A percentile compares a stretch with the other conserved stretches of the same genome.
Conservation (phyloP, 176 grass and related monocot species). For the Stipa capillata region DNA sequence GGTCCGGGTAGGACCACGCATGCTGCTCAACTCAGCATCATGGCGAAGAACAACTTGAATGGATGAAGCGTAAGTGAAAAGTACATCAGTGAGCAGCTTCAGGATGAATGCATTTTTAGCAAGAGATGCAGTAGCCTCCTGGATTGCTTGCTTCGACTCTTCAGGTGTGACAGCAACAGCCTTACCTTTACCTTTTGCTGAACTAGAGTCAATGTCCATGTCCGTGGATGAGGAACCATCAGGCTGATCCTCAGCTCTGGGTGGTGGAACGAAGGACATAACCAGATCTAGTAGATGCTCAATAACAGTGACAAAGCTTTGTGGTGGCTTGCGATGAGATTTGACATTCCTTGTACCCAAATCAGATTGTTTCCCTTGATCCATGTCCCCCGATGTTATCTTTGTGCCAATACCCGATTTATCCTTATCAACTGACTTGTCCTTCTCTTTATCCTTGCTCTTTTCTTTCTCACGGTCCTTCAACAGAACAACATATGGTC, state of each 20-base stretch:
- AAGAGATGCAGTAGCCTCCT: constrained; percentile 78
- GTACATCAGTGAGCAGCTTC: constrained; percentile 85
- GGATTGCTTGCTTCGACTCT: constrained; percentile 53
- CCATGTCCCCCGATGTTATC: constrained; percentile 29
- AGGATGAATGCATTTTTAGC: constrained; percentile 78
- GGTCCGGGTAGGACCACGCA: constrained; percentile 25
- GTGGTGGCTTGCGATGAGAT: constrained; percentile 77
- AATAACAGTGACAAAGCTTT: constrained; percentile 83
- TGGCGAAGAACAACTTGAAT: constrained; percentile 85
- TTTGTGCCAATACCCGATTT: constrained; percentile 39
- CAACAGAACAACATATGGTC: constrained; percentile 80
- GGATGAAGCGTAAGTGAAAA: constrained; percentile 87
- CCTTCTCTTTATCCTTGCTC: constrained; percentile 83
- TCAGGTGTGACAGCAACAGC: constrained; percentile 50
- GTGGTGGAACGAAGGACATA: constrained; percentile 54
- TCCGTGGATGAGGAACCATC: constrained; percentile 52
- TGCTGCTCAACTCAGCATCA: constrained; percentile 66
- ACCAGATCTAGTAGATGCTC: constrained; percentile 81
- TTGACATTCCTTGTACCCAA: constrained; percentile 50
- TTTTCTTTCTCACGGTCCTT: constrained; percentile 94
- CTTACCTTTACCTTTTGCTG: constrained; percentile 90
- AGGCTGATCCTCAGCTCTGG: constrained; percentile 44
- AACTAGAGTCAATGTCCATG: constrained; percentile 88
- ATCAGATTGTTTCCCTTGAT: constrained; percentile 60
- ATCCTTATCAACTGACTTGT: constrained; percentile 60